These are phyloP conservation scores for Excoecaria agallocha DNA, from an alignment of 345 rosid genomes.

Conservation along the genomic window DNA sequence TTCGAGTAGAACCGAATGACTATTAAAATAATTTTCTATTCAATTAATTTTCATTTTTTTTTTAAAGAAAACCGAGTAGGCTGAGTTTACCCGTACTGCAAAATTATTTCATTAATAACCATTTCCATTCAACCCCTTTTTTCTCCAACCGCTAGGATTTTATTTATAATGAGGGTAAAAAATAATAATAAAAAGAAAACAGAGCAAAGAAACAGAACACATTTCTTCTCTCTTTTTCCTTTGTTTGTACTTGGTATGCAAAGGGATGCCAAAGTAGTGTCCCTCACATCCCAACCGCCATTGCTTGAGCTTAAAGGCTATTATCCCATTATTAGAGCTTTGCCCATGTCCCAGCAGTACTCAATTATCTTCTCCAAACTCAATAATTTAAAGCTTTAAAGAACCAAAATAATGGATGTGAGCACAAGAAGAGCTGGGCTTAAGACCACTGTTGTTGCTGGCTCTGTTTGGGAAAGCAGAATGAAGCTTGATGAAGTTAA, in stretches of 20 bases:
- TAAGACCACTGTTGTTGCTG: slow-evolving; percentile 44
- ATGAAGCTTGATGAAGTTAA: slow-evolving; percentile 65
- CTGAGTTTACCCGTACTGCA: no score
- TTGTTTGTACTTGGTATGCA: slow-evolving; percentile 15
- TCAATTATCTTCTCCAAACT: slow-evolving; percentile 16
- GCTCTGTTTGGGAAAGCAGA: slow-evolving; percentile 84
- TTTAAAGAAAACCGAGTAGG: no score
- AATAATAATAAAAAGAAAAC: neutral
- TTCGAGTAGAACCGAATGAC: no score
- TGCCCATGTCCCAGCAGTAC: slow-evolving; percentile 24
- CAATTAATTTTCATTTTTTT: no score
- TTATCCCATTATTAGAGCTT: slow-evolving; percentile 32
- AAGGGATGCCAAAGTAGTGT: slow-evolving; percentile 18
- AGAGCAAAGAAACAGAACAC: neutral
- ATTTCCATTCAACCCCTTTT: no score
- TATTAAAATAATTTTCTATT: no score
- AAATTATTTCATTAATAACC: no score
- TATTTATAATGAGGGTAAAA: neutral
- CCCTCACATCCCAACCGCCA: slow-evolving; percentile 31
- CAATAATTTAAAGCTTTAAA: slow-evolving; percentile 9
- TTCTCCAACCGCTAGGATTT: no score
- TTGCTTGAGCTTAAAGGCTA: slow-evolving; percentile 46
- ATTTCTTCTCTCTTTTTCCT: slow-evolving; percentile 10
- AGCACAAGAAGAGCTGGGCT: slow-evolving; percentile 30
- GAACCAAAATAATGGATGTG: slow-evolving; percentile 34